Base-by-base conservation (phyloP, 2,329 filamentous ascomycete species). In the Beauveria sp. region DNA sequence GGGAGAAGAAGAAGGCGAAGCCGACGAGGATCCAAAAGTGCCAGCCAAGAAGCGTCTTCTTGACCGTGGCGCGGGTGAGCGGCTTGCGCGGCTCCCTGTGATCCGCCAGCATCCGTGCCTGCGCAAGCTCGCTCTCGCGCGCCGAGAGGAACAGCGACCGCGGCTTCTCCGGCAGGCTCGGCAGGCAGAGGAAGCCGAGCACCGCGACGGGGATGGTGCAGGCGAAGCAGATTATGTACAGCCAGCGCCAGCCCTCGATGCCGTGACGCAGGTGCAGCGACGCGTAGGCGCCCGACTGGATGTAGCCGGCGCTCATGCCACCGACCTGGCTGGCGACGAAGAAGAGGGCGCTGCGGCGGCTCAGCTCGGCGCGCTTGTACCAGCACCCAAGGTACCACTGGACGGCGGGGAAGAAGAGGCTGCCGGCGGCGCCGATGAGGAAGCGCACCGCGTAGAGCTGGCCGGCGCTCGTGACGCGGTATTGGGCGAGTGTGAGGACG, bases 211-310 rank as follows among this genome's bases (percentile, higher is more conserved):
- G 70, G 1, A 73, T 63, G 5, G 68, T 68, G 50, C 73, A 70
- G 5, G 71, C 63, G 5, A 76, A 76, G 62, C 78, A 76, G 63
- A 78, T 74, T 30, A 79, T 73, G 65, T 79, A 79, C 10, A 79
- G 71, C 76, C 76, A 79, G 50, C 74, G 72, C 77, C 76, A 79
- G 1, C 74, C 78, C 3, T 72, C 67, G 34, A 75, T 69, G 0
- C 75, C 74, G 16, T 69, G 58, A 5, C 62, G 66, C 1, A 74
- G 72, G 43, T 78, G 69, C 59, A 79, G 70, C 9, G 72, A 70
- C 18, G 65, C 68, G 55, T 76, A 74, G 0, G 78, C 69, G 1
- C 70, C 76, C 2, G 74, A 71, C 64, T 77, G 75, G 8, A 79
- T 67, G 60, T 78, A 78, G 1, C 76, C 77, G 0, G 74, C 73